phyloP scores from a whole-genome alignment of 306 rosid genomes.

The Trifolium subterraneum region DNA sequence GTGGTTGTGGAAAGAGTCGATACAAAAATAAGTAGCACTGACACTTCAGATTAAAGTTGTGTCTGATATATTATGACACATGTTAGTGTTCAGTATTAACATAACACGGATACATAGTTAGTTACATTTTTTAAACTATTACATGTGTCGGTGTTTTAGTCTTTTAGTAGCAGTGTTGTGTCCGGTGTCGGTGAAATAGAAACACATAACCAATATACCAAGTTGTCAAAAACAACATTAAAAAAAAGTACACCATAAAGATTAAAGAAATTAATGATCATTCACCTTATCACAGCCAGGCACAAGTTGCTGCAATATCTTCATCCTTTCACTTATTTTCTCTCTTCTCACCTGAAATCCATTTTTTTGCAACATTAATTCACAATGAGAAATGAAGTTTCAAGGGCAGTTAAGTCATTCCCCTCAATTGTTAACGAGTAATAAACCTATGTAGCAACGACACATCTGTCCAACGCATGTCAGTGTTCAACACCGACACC shows the following conservation, averaged over 20 bases:
- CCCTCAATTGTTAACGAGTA: not conserved
- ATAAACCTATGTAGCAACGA: not conserved
- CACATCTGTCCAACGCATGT: not conserved
- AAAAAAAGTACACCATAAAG: not conserved
- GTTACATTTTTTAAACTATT: not conserved
- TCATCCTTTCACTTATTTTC: conserved; percentile 96
- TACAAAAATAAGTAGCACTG: not conserved
- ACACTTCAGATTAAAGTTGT: not conserved
- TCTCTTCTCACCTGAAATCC: conserved; percentile 87
- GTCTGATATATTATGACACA: not conserved
- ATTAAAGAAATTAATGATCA: conserved; percentile 28
- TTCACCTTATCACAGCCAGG: conserved; percentile 96
- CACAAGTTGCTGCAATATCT: conserved; percentile 79
- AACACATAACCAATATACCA: conserved; percentile 20
- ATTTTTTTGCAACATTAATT: conserved; percentile 32
- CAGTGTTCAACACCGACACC: not conserved
- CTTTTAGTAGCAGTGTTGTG: not conserved
- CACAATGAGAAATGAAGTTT: conserved; percentile 34
- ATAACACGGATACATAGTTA: no score
- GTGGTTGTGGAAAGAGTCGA: conserved; percentile 35
- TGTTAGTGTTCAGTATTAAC: no score
- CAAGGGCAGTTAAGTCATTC: conserved; percentile 20
- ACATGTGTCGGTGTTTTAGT: not conserved
- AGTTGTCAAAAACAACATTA: conserved; percentile 29
- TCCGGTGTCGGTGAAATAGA: not conserved